A percentile compares a stretch with the other conserved stretches of the same genome.
Evolutionary conservation across 768 basidiomycete species (phyloP).

Genomic region (Ephemerocybe angulata): DNA sequence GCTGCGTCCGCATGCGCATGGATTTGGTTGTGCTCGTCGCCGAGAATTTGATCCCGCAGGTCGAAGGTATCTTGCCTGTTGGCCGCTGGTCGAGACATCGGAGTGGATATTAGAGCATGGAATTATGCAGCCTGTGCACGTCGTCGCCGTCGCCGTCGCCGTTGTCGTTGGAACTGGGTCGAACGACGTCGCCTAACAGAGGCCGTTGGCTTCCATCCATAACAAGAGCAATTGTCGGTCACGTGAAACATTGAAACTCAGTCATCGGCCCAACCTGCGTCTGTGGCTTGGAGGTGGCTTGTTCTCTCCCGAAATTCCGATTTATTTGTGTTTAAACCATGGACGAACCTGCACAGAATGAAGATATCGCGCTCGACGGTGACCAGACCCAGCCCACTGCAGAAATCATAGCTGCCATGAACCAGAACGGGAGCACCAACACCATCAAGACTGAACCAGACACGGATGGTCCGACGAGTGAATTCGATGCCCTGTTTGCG

Average conservation of each 20-base stretch:
- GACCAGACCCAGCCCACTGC: slow-evolving; percentile 32
- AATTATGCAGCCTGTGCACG: background rate
- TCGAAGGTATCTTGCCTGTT: slow-evolving; percentile 63
- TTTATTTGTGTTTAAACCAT: background rate
- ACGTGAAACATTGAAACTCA: too few species aligned
- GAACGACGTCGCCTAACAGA: too few species aligned
- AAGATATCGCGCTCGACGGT: slow-evolving; percentile 13
- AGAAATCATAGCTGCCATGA: slow-evolving; percentile 34
- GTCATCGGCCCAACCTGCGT: too few species aligned
- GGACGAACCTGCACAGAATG: background rate
- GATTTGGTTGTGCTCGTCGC: slow-evolving; percentile 42
- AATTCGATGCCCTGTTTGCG: slow-evolving; percentile 62
- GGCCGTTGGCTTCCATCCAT: too few species aligned
- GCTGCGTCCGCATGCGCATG: slow-evolving; percentile 43
- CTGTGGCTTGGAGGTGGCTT: too few species aligned
- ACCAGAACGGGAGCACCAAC: slow-evolving; percentile 17
- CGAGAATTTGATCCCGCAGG: slow-evolving; percentile 60
- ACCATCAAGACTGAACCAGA: slow-evolving; percentile 26
- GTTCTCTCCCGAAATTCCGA: background rate
- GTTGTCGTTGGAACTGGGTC: too few species aligned
- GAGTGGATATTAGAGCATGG: background rate
- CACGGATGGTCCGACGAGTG: slow-evolving; percentile 46
- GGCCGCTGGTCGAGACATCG: background rate
- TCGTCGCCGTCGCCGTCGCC: background rate
- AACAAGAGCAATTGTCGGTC: too few species aligned